A percentile compares a stretch with the other conserved stretches of the same genome.
These are phyloP conservation scores for Dendrobium nobile DNA, from an alignment of 106 monocot genomes.

Conservation along the genomic window DNA sequence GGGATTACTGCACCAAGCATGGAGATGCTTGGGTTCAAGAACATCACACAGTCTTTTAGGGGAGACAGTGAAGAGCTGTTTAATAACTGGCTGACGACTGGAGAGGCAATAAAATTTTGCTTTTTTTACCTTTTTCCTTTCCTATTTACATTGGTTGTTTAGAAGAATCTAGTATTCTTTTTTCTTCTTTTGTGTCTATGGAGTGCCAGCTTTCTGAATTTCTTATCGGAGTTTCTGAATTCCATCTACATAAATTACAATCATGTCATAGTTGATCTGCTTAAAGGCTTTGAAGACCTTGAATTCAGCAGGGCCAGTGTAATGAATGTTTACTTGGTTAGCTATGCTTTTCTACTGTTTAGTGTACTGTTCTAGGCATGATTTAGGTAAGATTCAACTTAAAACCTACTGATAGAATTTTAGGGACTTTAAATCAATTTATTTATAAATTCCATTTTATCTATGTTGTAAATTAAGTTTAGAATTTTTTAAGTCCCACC, in stretches of 20 bases:
- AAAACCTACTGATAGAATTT: too few relatives aligned
- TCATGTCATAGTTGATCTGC: background rate
- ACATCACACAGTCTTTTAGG: conserved; percentile 41
- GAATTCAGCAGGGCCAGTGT: background rate
- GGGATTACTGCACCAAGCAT: conserved; percentile 44
- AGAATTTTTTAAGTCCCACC: too few relatives aligned
- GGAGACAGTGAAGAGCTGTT: conserved; percentile 67
- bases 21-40: conserved; percentile 68
- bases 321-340: background rate
- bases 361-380: too few relatives aligned
- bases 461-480: too few relatives aligned
- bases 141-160: background rate
- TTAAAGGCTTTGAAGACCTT: background rate
- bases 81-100: conserved; percentile 54
- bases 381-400: too few relatives aligned
- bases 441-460: too few relatives aligned
- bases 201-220: background rate
- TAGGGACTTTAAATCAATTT: too few relatives aligned
- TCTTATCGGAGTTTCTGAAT: background rate
- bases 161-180: background rate
- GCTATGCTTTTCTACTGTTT: too few relatives aligned
- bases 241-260: background rate
- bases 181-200: background rate
- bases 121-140: conserved; percentile 2
- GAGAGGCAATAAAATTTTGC: conserved; percentile 38